Evolutionary conservation across 495 filamentous ascomycete species (phyloP), one percentile per base, ranked within the genome.

Genomic region (Lasiosphaeria hispida): DNA sequence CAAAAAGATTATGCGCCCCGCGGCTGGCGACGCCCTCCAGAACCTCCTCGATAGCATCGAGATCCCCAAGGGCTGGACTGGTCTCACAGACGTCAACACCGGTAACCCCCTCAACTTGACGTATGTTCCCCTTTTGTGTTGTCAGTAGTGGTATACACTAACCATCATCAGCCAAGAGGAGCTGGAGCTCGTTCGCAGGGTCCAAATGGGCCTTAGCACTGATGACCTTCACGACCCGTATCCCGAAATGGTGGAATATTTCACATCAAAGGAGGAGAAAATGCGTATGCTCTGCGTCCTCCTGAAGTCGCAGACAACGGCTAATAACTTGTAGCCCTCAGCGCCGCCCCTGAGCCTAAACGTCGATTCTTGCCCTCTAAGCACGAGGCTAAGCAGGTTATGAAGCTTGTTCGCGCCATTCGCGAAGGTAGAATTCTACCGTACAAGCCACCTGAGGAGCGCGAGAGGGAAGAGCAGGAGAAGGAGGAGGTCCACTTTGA

Each of bases 341-440:
- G 91, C 71, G 85, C 91, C 41, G 93, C 92, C 5, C 94, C 94
- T 38, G 94, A 98, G 67, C 94, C 94, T 5, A 98, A 98, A 76
- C 82, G 93, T 43, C 87, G 94, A 63, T 98, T 97, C 69, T 76
- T 97, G 13, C 94, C 95, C 9, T 97, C 95, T n/a, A 97, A 96
- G 74, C 91, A 97, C 65, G 94, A 98, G 75, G 87, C 90, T 14
- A 97, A 96, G 81, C 81, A 92, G 58, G 84, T 98, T 47, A 96
- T 97, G 92, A 97, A 98, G 78, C 87, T 98, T 62, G 94, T 97
- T 39, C 91, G 89, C 68, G 94, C 94, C 18, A 98, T 98, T 58
- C 82, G 87, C 41, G 93, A 97, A 74, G 95, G 95, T 35, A 85
- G 91, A 34, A 98, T 98, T 55, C 77, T 96, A 60, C 94, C 94